Conservation (phyloP, 2,329 filamentous ascomycete species). For the Aspergillus chevalieri region DNA sequence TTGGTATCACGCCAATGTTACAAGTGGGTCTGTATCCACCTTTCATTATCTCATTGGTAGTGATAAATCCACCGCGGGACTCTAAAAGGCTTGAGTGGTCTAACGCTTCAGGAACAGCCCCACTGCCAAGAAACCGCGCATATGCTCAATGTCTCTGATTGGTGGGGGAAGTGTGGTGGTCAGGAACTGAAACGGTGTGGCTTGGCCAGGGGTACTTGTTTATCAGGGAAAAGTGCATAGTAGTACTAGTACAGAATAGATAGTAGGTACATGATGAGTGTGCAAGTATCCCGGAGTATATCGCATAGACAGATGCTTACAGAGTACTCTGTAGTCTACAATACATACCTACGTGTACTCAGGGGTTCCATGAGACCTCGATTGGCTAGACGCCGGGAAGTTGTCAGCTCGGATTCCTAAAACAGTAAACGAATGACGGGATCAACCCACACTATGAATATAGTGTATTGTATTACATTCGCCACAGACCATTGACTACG, state of each 20-base stretch:
- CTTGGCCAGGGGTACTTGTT: neutral
- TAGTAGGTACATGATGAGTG: too few species aligned
- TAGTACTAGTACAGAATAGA: too few species aligned
- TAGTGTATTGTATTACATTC: neutral
- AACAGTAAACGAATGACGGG: slow-evolving; percentile 12
- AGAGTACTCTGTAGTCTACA: too few species aligned
- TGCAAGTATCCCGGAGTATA: too few species aligned
- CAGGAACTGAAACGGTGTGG: neutral
- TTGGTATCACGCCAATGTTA: neutral
- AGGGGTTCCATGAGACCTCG: too few species aligned
- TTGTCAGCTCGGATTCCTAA: neutral
- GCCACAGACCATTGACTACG: neutral
- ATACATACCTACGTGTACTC: too few species aligned
- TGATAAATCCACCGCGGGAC: neutral
- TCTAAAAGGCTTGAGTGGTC: neutral
- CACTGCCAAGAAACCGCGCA: neutral
- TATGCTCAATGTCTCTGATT: neutral
- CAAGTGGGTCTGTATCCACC: neutral
- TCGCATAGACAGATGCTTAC: too few species aligned
- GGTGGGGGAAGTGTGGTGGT: neutral
- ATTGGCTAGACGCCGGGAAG: neutral
- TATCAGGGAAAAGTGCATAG: too few species aligned
- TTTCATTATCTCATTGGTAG: neutral
- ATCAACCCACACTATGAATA: slow-evolving; percentile 6
- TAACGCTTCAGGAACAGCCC: neutral